Conservation (phyloP, 176 grass and related monocot species). For the Cenchrus americanus region DNA sequence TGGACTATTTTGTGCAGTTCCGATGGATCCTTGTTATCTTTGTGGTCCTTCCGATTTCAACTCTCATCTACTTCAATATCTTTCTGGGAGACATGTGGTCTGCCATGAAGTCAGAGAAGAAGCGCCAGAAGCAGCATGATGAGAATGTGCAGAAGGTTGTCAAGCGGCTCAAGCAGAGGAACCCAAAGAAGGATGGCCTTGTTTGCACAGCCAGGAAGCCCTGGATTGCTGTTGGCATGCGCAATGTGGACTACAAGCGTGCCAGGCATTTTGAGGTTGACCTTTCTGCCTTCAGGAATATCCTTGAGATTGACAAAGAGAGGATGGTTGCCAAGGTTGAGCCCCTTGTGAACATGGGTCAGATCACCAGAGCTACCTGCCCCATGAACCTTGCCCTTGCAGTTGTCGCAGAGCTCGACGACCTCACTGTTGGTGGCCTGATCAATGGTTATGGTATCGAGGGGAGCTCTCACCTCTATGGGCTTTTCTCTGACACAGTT, state of each 20-base stretch:
- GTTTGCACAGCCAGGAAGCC: constrained; percentile 95
- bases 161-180: constrained; percentile 79
- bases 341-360: constrained; percentile 96
- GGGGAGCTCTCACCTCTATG: constrained; percentile 92
- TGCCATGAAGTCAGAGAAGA: constrained; percentile 77
- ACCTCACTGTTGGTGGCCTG: constrained; percentile 90
- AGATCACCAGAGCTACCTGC: constrained; percentile 75
- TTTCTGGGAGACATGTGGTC: constrained; percentile 74
- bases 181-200: constrained; percentile 90
- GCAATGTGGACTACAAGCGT: constrained; percentile 93
- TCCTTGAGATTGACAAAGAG: constrained; percentile 83
- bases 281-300: constrained; percentile 81
- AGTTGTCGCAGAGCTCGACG: constrained; percentile 85
- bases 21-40: constrained; percentile 92
- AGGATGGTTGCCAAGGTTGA: constrained; percentile 83
- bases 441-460: constrained; percentile 96
- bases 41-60: constrained; percentile 72
- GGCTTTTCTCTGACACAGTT: constrained; percentile 91
- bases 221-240: constrained; percentile 88
- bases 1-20: constrained; percentile 83
- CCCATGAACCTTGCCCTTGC: constrained; percentile 85
- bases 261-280: constrained; percentile 91
- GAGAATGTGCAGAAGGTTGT: constrained; percentile 84
- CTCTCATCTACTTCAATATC: constrained; percentile 69
- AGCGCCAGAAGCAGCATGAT: constrained; percentile 73